Evolutionary conservation across 1,139 yeast genomes (phyloP).

Genomic region (Sugiyamaella japonica): DNA sequence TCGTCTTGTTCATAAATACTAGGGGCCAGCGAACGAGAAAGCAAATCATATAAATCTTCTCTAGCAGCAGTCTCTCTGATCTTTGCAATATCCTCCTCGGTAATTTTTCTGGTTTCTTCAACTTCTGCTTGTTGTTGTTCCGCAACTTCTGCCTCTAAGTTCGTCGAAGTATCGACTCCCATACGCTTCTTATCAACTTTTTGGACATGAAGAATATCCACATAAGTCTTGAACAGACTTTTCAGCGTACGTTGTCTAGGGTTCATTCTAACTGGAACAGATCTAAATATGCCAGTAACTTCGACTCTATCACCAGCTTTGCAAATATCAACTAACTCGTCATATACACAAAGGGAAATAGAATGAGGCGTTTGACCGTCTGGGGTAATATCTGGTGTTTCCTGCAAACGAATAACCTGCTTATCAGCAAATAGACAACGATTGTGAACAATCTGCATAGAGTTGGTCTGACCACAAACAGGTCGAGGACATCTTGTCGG

Average conservation of each 20-base stretch:
- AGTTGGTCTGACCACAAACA: constrained; percentile 78
- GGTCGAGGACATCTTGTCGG: constrained; percentile 91
- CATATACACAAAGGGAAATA: constrained; percentile 89
- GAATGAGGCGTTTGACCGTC: constrained; percentile 99
- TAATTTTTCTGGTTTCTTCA: constrained; percentile 69
- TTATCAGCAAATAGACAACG: constrained; percentile 92
- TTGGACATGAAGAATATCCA: constrained; percentile 91
- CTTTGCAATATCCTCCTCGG: constrained; percentile 65
- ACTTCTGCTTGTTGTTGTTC: constrained; percentile 49
- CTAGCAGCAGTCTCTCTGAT: constrained; percentile 65
- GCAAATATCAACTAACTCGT: constrained; percentile 90
- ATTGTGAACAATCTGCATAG: constrained; percentile 90
- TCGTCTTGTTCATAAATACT: constrained; percentile 95
- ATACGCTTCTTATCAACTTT: constrained; percentile 80
- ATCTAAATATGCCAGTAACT: constrained; percentile 92
- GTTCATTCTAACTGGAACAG: constrained; percentile 86
- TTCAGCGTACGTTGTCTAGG: constrained; percentile 82
- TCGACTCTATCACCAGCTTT: constrained; percentile 97
- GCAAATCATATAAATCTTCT: constrained; percentile 79
- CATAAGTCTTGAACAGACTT: constrained; percentile 83
- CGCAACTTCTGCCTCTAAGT: constrained; percentile 32
- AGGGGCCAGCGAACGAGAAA: constrained; percentile 92
- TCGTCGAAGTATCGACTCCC: constrained; percentile 75
- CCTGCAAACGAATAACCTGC: constrained; percentile 91
- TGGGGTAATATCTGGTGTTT: constrained; percentile 97